Base-by-base conservation (phyloP, 1,284 basidiomycete genomes). In the Tilletia horrida region DNA sequence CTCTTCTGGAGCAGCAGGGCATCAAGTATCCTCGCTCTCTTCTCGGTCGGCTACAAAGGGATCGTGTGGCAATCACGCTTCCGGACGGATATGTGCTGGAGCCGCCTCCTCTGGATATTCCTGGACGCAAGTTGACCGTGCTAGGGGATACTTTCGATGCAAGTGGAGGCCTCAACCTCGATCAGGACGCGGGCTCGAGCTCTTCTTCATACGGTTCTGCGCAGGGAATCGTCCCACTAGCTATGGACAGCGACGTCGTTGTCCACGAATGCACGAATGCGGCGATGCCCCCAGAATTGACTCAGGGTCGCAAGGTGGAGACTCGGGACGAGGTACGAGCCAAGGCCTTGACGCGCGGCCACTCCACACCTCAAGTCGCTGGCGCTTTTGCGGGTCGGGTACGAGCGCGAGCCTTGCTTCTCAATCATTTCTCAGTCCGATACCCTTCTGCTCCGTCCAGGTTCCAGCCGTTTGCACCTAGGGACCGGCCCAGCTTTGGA, bases 261-360 rank as follows among this genome's bases (percentile, higher is more conserved):
- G 78, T 81, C 0, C 79, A 81, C 63, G 79, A 81, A 63, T 78
- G 75, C 57, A 81, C 79, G 40, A 80, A 81, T 65, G 76, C 76
- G 18, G 75, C 76, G 1, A 69, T 81, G 44, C 71, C 73, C 2
- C 59, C 67, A 21, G 48, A 70, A 45, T 72, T 77, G 55, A 72
- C 74, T 27, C 67, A 67, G 40, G 55, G 55, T 21, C 70, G 70
- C 63, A 76, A 72, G 55, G 59, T 67, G 0, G 72, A 74, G 48
- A 67, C 63, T 11, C 61, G 68, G 3, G 71, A 72, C 14, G 69
- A 75, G 21, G 69, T 76, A 11, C 43, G 70, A 47, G 67, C 65
- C 8, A 73, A 72, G 61, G 78, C 77, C 0, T 62, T 59, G 16
- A 27, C 57, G 35, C 68, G 78, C 0, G 79, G 79, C 2, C 79